phyloP scores from a whole-genome alignment of 2,329 filamentous ascomycete genomes.

The Talaromyces sp. region DNA sequence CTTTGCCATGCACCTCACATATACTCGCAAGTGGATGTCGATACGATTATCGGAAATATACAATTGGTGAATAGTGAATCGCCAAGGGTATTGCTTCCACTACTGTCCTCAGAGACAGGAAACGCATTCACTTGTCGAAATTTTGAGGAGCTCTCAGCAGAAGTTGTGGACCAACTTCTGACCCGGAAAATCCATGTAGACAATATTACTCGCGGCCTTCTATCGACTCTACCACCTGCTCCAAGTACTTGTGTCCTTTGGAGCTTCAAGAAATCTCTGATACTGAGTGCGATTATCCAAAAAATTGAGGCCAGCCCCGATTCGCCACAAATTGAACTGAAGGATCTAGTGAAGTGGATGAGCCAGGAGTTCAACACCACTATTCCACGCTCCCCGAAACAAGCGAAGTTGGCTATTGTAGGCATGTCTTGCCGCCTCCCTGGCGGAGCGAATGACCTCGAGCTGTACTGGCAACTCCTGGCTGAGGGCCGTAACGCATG shows the following conservation, averaged over 20 bases:
- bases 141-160: conserved; percentile 14
- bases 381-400: not conserved
- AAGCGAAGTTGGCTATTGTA: conserved; percentile 64
- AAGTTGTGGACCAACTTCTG: conserved; percentile 17
- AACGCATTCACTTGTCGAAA: conserved; percentile 12
- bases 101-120: conserved; percentile 17
- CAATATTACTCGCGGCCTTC: conserved; percentile 16
- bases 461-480: conserved; percentile 33
- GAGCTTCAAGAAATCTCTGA: conserved; percentile 26
- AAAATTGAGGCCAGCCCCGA: not conserved
- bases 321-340: conserved; percentile 1
- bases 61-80: not conserved
- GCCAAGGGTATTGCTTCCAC: not conserved
- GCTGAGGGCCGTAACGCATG: conserved; percentile 27
- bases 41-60: conserved; percentile 1
- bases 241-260: conserved; percentile 15
- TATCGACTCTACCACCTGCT: conserved; percentile 8
- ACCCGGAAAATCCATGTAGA: conserved; percentile 18
- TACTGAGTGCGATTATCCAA: conserved; percentile 19
- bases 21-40: conserved; percentile 33
- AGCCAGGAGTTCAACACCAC: not conserved
- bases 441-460: conserved; percentile 49
- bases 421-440: conserved; percentile 74
- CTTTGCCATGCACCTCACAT: conserved; percentile 40
- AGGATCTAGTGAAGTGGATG: conserved; percentile 22